Evolutionary conservation across 805 yeast species (phyloP).

Genomic region (Jamesozyma spencerorum): DNA sequence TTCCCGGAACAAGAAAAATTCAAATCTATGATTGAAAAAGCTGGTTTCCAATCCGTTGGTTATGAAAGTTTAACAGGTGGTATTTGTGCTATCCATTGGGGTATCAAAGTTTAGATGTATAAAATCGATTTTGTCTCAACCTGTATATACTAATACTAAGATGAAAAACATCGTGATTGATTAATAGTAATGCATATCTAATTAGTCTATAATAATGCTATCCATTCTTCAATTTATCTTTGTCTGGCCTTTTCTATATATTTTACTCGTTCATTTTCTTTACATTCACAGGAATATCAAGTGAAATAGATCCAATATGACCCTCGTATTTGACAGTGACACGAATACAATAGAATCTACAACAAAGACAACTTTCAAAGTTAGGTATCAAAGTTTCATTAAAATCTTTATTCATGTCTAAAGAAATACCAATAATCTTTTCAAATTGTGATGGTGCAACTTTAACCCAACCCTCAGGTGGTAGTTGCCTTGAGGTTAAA

Average conservation of each 20-base stretch:
- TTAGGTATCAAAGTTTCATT: slow-evolving; percentile 47
- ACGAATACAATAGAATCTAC: slow-evolving; percentile 48
- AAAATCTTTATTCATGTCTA: slow-evolving; percentile 34
- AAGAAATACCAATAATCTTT: slow-evolving; percentile 32
- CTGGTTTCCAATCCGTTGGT: slow-evolving; percentile 91
- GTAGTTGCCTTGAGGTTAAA: not conserved
- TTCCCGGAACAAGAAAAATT: slow-evolving; percentile 91
- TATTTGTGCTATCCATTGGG: slow-evolving; percentile 91
- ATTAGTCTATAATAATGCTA: too few relatives aligned
- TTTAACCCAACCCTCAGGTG: slow-evolving; percentile 14
- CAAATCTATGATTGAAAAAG: slow-evolving; percentile 83
- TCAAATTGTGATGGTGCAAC: slow-evolving; percentile 27
- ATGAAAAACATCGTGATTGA: not conserved
- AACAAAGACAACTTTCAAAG: slow-evolving; percentile 55
- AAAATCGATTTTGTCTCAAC: not conserved
- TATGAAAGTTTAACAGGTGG: slow-evolving; percentile 93
- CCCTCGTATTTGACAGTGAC: slow-evolving; percentile 37
- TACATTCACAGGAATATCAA: slow-evolving; percentile 33
- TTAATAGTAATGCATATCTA: too few relatives aligned
- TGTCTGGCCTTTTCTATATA: too few relatives aligned
- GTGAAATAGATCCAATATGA: slow-evolving; percentile 22
- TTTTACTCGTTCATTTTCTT: slow-evolving; percentile 22
- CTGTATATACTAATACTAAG: not conserved
- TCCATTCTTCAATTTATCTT: too few relatives aligned
- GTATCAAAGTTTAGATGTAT: slow-evolving; percentile 60